phyloP scores from a whole-genome alignment of 108 stramenopile species.

The Conticribra guillardii region DNA sequence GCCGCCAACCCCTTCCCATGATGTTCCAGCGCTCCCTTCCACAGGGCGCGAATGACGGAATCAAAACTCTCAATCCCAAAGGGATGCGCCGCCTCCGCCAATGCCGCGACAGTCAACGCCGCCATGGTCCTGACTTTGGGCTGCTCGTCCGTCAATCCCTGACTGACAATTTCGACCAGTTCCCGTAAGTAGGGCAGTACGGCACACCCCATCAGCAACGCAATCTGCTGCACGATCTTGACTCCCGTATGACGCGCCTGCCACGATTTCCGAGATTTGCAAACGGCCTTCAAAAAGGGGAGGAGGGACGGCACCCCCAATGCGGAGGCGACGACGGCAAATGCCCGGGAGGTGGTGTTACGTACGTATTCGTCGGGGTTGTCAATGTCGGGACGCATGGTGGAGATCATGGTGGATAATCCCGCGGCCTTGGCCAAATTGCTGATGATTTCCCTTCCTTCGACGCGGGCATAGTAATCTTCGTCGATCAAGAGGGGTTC shows the following conservation, averaged over 20 bases:
- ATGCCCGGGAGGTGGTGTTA: conserved; percentile 97
- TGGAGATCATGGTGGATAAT: conserved; percentile 99
- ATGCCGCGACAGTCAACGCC: conserved; percentile 94
- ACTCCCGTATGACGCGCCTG: conserved; percentile 99
- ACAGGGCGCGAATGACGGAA: conserved; percentile 95
- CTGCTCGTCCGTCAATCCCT: conserved; percentile 96
- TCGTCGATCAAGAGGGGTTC: conserved; percentile 98
- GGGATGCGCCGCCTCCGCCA: conserved; percentile 98
- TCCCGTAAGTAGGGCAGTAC: conserved; percentile 96
- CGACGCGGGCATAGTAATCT: conserved; percentile 98
- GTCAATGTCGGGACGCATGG: conserved; percentile 99
- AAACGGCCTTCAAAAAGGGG: conserved; percentile 99
- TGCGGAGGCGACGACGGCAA: conserved; percentile 98
- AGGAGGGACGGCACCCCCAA: conserved; percentile 95
- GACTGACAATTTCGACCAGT: conserved; percentile 95
- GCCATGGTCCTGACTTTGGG: conserved; percentile 97
- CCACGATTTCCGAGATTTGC: conserved; percentile 96
- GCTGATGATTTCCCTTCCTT: conserved; percentile 98
- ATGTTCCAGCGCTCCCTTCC: conserved; percentile 98
- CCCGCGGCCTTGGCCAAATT: conserved; percentile 99
- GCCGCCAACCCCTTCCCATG: conserved; percentile 98
- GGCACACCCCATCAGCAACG: conserved; percentile 97
- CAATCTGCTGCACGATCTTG: conserved; percentile 99
- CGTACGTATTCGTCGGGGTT: conserved; percentile 98
- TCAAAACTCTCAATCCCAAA: conserved; percentile 99